Percentiles rank a stretch among this genome's conserved stretches.
phyloP scores from a whole-genome alignment of 2,329 filamentous ascomycete species.

The Cryphonectria carpinicola region DNA sequence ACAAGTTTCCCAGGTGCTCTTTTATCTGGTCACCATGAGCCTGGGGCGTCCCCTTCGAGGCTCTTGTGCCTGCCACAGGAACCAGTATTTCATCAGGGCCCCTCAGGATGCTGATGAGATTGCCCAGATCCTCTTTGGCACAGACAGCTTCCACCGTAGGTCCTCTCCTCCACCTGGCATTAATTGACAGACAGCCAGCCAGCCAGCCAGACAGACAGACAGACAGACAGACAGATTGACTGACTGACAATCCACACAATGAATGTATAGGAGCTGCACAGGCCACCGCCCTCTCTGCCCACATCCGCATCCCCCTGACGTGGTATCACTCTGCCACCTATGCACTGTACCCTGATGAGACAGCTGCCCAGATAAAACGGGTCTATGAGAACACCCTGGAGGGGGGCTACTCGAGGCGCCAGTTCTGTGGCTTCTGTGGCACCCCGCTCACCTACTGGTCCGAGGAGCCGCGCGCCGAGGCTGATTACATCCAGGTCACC shows the following conservation, averaged over 20 bases:
- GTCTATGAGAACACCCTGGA: conserved; percentile 65
- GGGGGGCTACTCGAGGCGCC: conserved; percentile 64
- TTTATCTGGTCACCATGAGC: conserved; percentile 43
- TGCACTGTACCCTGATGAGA: conserved; percentile 79
- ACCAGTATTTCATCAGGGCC: conserved; percentile 76
- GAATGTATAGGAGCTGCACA: conserved; percentile 61
- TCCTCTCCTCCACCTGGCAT: conserved; percentile 31
- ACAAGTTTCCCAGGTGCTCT: no score
- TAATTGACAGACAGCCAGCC: no score
- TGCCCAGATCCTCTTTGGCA: conserved; percentile 76
- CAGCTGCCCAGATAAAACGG: conserved; percentile 66
- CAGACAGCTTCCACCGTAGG: conserved; percentile 72
- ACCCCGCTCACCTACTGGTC: conserved; percentile 85
- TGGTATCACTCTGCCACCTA: conserved; percentile 81
- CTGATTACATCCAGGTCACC: conserved; percentile 78
- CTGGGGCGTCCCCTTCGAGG: conserved; percentile 65
- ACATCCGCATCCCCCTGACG: conserved; percentile 77
- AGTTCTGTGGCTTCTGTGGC: conserved; percentile 92
- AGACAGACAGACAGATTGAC: no score
- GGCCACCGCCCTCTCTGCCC: conserved; percentile 75
- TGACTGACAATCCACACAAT: conserved; percentile 27
- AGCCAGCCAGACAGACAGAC: no score
- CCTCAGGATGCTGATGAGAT: conserved; percentile 60
- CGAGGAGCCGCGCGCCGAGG: conserved; percentile 70
- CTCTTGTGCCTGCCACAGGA: conserved; percentile 83